Conservation (phyloP, 768 basidiomycete species). For the Lentinus brumalis region DNA sequence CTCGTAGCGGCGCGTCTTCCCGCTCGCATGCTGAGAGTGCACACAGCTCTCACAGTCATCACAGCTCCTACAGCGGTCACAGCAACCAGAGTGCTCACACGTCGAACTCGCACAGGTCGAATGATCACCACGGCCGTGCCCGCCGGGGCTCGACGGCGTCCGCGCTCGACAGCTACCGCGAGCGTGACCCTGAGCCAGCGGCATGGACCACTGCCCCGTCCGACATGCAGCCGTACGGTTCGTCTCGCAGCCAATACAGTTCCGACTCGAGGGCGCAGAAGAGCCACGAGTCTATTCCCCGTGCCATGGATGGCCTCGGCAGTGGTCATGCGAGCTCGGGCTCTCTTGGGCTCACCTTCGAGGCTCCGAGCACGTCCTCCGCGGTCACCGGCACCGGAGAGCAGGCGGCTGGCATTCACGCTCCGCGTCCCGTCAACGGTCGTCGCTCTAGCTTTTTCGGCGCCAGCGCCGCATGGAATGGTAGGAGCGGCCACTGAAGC, state of each 20-base stretch:
- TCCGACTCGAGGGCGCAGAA: slow-evolving; percentile 2
- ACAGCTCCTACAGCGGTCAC: neutral
- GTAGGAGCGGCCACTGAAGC: slow-evolving; percentile 4
- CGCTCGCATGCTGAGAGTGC: slow-evolving; percentile 14
- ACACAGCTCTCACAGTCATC: neutral
- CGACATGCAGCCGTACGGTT: neutral
- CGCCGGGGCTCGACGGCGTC: slow-evolving; percentile 11
- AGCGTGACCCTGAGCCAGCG: neutral
- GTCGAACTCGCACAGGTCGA: slow-evolving; percentile 2
- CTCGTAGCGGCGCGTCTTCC: slow-evolving; percentile 8
- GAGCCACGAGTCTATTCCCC: slow-evolving; percentile 18
- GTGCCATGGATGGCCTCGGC: slow-evolving; percentile 10
- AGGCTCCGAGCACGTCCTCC: slow-evolving; percentile 15
- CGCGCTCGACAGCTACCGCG: neutral
- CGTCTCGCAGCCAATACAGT: slow-evolving; percentile 2
- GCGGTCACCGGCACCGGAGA: slow-evolving; percentile 21
- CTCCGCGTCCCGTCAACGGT: slow-evolving; percentile 22
- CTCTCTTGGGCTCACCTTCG: slow-evolving; percentile 19
- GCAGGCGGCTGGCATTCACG: slow-evolving; percentile 20
- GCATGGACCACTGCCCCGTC: slow-evolving; percentile 3
- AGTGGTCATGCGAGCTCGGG: slow-evolving; percentile 3
- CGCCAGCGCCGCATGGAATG: slow-evolving; percentile 6
- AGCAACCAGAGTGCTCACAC: neutral
- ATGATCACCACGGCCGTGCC: neutral
- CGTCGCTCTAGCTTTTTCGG: slow-evolving; percentile 15